Evolutionary conservation across 129 eudicot genomes (phyloP), one percentile per base, ranked within the genome.

Genomic region (Glebionis coronaria): DNA sequence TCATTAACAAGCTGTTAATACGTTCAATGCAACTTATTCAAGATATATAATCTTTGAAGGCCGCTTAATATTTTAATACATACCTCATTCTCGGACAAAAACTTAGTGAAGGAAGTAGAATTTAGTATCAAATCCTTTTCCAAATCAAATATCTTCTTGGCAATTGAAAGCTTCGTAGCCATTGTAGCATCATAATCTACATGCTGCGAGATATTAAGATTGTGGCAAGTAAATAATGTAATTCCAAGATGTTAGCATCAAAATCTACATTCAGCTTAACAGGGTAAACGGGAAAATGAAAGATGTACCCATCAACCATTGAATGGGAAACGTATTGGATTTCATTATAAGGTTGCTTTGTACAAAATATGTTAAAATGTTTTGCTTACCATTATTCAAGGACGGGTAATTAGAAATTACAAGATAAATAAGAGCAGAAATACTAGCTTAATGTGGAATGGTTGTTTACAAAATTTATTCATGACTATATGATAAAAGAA

Each of bases 171-270:
- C 81, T 93, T 93, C 23, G 84, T 77, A 20, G 85, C 84, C 97
- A 93, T 80, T 56, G 97, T 77, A 68, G 93, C 93, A 74, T 93
- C 99, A 58, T 93, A 93, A 81, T 93, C 99, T 51, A 93, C 99
- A 68, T 79, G 75, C 99, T 93, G 88, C 75, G 63, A 76, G 54
- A 38, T 12, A 64, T 67, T 18, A 47, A 68, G 54, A 52, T 35
- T 21, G 31, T 4, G 44, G 31, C 27, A 51, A 16, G 51, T 45
- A 11, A 57, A 11, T 61, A 68, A 53, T 35, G 51, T 19, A 53
- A 68, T 23, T 12, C 18, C 1, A 38, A 19, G 45, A 68, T 12
- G 18, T 38, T n/a, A 38, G 44, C 49, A n/a, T n/a, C n/a, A n/a
- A n/a, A n/a, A n/a, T n/a, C n/a, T n/a, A n/a, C n/a, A n/a, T n/a